phyloP scores from a whole-genome alignment of 129 eudicot genomes.

The Flaveria ramosissima region DNA sequence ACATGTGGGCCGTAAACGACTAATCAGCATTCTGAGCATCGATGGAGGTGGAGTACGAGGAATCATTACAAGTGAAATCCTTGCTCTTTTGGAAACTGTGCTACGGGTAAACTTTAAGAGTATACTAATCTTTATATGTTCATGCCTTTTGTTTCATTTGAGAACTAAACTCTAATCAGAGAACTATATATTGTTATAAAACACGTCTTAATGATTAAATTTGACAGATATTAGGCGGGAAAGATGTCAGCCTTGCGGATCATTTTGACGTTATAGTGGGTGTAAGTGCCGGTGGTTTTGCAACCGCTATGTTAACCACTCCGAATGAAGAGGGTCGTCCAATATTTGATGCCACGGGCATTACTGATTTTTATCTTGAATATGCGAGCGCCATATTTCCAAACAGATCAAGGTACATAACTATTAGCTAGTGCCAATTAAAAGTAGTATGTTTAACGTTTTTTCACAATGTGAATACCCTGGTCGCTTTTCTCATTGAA shows the following conservation, averaged over 20 bases:
- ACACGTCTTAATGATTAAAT: background rate
- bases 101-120: conserved; percentile 24
- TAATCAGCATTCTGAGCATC: conserved; percentile 49
- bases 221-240: conserved; percentile 44
- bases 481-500: no score
- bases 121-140: background rate
- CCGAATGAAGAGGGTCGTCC: conserved; percentile 50
- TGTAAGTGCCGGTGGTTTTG: conserved; percentile 57
- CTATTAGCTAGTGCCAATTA: background rate
- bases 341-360: conserved; percentile 40
- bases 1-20: conserved; percentile 26
- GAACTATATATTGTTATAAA: background rate
- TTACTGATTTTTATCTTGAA: conserved; percentile 43
- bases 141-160: background rate
- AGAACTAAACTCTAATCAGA: background rate
- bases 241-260: conserved; percentile 52
- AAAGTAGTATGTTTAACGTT: no score
- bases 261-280: conserved; percentile 56
- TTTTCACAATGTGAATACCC: no score
- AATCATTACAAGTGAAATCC: conserved; percentile 47
- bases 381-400: conserved; percentile 53
- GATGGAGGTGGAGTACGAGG: conserved; percentile 65
- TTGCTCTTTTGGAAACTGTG: conserved; percentile 32
- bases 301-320: conserved; percentile 51
- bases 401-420: conserved; percentile 9